Conservation (phyloP, 306 rosid species). For the Cyamopsis tetragonoloba region DNA sequence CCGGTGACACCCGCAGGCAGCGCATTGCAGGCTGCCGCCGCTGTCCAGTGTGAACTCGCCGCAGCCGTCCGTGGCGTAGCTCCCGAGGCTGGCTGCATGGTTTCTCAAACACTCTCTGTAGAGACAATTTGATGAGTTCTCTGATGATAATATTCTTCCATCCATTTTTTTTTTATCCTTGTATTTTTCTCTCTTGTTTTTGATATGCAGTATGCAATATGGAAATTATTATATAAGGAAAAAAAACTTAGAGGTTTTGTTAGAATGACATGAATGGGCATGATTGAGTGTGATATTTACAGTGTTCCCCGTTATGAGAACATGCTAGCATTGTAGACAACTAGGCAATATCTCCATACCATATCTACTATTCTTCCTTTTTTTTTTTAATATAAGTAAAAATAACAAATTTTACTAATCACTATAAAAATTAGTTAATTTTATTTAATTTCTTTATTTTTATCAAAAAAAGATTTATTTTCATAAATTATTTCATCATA, state of each 20-base stretch:
- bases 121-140: constrained; percentile 20
- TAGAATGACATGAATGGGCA: constrained; percentile 35
- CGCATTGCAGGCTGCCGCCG: constrained; percentile 51
- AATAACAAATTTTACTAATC: no score
- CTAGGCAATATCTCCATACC: constrained; percentile 15
- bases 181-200: not conserved
- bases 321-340: constrained; percentile 46
- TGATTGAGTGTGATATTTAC: constrained; percentile 26
- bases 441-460: no score
- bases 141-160: constrained; percentile 32
- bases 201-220: no score
- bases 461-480: no score
- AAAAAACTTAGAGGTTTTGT: no score
- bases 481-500: no score
- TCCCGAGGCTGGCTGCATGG: constrained; percentile 94
- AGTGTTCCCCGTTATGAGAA: constrained; percentile 39
- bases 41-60: constrained; percentile 71
- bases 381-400: no score
- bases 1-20: constrained; percentile 84
- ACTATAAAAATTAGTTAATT: no score
- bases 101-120: constrained; percentile 78
- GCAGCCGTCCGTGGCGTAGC: constrained; percentile 93
- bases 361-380: not conserved
- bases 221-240: no score
- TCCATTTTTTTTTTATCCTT: not conserved